Evolutionary conservation across 345 rosid genomes (phyloP), one percentile per base, ranked within the genome.

Genomic region (Euphorbia peplus): DNA sequence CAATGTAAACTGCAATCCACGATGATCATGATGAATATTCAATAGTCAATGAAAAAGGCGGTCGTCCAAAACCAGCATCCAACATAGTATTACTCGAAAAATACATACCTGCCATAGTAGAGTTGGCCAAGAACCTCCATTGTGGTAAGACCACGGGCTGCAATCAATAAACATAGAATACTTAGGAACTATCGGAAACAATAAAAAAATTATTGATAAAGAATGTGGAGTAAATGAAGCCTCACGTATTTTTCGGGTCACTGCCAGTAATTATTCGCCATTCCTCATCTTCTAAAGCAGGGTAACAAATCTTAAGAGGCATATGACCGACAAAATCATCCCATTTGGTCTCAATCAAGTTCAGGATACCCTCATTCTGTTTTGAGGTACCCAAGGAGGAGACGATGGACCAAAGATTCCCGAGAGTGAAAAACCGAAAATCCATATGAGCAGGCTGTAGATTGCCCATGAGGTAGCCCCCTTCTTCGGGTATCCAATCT

Each of bases 71-170:
- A n/a, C 6, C 37, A 32, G 37, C 37, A 32, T 32, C 6, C 37
- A 6, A 32, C 37, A 32, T 32, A 32, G 37, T 32, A 2, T 32
- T 32, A 32, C 28, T n/a, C 53, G 54, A 2, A 25, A 63, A 50
- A 51, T 7, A 19, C n/a, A 22, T 73, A 90, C 96, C 86, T 93
- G 96, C 98, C 97, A 91, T 13, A 93, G 86, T 29, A 93, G 89
- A 52, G 97, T 89, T 16, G 98, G 98, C 98, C 96, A 93, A n/a
- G 96, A 89, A 64, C 96, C 95, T 54, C 80, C 95, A 77, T 93
- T 93, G 78, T 93, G 98, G 74, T 93, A 93, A 46, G 97, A 93
- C 97, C 98, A 93, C 56, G 97, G 95, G 76, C 96, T 89, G 83
- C 79, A 83, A 29, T 66, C 76, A 12, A 50, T 21, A 7, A 44